Conservation (phyloP, 2,329 filamentous ascomycete species). For the Colletotrichum sp. region DNA sequence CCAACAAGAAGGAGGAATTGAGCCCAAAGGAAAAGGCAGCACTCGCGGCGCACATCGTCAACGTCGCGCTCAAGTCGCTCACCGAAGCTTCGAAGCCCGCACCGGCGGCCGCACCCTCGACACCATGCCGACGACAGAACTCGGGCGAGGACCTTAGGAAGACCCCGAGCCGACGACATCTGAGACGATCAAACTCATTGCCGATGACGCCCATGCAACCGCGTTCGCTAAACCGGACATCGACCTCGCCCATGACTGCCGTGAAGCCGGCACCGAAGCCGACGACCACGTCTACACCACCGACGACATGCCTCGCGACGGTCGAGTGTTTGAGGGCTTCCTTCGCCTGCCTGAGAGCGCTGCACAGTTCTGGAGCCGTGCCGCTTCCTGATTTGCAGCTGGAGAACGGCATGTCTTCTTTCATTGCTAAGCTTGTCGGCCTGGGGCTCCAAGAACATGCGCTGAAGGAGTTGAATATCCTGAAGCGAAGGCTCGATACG, state of each 20-base stretch:
- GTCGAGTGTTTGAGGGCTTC: conserved; percentile 74
- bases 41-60: conserved; percentile 76
- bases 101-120: conserved; percentile 32
- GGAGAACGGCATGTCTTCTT: conserved; percentile 74
- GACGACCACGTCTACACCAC: conserved; percentile 28
- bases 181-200: conserved; percentile 62
- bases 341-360: conserved; percentile 66
- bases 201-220: conserved; percentile 67
- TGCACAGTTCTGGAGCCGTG: conserved; percentile 59
- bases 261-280: conserved; percentile 35
- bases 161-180: conserved; percentile 36
- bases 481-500: conserved; percentile 68
- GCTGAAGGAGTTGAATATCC: conserved; percentile 68
- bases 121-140: conserved; percentile 39
- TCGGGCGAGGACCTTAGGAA: conserved; percentile 37
- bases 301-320: conserved; percentile 56
- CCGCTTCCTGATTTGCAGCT: conserved; percentile 69
- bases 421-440: conserved; percentile 69
- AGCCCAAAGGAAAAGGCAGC: conserved; percentile 66
- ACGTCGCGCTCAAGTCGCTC: conserved; percentile 71
- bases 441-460: conserved; percentile 72
- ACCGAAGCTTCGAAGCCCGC: conserved; percentile 67
- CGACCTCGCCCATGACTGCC: conserved; percentile 54
- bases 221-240: conserved; percentile 64
- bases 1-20: conserved; percentile 46